phyloP scores from a whole-genome alignment of 345 rosid genomes.

The Populus ilicifolia region DNA sequence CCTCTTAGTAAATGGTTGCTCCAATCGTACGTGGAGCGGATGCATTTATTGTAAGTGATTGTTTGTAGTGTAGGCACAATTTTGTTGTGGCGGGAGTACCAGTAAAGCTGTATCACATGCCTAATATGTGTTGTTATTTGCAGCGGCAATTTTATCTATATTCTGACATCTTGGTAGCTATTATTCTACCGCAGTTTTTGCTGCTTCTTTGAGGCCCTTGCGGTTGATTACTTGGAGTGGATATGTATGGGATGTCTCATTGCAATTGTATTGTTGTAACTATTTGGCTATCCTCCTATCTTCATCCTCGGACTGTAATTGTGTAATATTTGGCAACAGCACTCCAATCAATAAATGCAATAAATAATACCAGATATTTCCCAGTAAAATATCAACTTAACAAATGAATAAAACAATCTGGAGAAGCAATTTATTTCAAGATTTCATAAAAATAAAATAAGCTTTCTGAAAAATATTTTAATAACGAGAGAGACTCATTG shows the following conservation, averaged over 20 bases:
- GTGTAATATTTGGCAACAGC: too few species aligned
- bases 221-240: background rate
- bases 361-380: too few species aligned
- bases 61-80: constrained; percentile 10
- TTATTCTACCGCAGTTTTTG: background rate
- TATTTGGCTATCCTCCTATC: too few species aligned
- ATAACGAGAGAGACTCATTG: too few species aligned
- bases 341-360: too few species aligned
- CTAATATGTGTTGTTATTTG: background rate
- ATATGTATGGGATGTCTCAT: background rate
- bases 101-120: background rate
- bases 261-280: background rate
- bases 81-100: constrained; percentile 29
- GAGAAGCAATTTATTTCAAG: too few species aligned
- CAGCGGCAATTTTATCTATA: background rate
- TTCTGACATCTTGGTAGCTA: background rate
- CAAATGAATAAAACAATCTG: too few species aligned
- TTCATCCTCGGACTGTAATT: too few species aligned
- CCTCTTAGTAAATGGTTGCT: constrained; percentile 68
- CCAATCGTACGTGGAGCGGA: constrained; percentile 79
- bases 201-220: background rate
- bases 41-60: constrained; percentile 66
- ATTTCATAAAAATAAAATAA: too few species aligned
- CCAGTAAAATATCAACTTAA: too few species aligned
- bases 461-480: too few species aligned